Evolutionary conservation across 768 basidiomycete genomes (phyloP).

Genomic region (Boletus pseudopeckii): DNA sequence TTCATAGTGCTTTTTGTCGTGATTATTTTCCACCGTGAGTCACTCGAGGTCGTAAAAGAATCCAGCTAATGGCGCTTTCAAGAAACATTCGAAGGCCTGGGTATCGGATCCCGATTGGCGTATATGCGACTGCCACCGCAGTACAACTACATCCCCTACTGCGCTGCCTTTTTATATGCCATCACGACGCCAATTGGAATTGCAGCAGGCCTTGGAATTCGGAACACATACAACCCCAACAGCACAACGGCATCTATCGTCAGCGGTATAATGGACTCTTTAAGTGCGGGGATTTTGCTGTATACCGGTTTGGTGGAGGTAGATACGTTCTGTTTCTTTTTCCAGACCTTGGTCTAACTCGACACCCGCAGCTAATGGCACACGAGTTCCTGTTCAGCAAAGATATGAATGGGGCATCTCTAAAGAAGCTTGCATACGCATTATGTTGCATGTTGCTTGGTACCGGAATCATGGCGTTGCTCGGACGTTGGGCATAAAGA

Average conservation of each 20-base stretch:
- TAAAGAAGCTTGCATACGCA: conserved; percentile 65
- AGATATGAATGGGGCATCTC: conserved; percentile 73
- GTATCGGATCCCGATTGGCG: conserved; percentile 87
- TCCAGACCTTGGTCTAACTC: not conserved
- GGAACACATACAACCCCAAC: conserved; percentile 76
- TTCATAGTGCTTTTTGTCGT: conserved; percentile 91
- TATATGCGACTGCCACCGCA: conserved; percentile 56
- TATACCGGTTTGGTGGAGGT: conserved; percentile 89
- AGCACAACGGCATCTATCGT: conserved; percentile 75
- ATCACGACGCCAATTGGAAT: conserved; percentile 86
- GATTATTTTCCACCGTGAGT: conserved; percentile 86
- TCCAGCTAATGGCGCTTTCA: conserved; percentile 2
- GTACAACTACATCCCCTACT: conserved; percentile 55
- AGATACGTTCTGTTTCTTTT: not conserved
- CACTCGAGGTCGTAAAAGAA: not conserved
- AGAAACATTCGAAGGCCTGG: conserved; percentile 95
- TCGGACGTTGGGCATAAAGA: conserved; percentile 82
- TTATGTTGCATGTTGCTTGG: conserved; percentile 78
- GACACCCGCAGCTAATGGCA: conserved; percentile 65
- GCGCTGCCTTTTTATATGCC: conserved; percentile 64
- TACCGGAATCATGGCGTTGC: conserved; percentile 83
- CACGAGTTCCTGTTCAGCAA: conserved; percentile 94
- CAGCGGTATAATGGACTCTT: conserved; percentile 79
- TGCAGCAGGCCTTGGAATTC: conserved; percentile 75
- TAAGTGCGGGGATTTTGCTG: conserved; percentile 84